Evolutionary conservation across 2,329 filamentous ascomycete genomes (phyloP).

Genomic region (Colletotrichum orbiculare): DNA sequence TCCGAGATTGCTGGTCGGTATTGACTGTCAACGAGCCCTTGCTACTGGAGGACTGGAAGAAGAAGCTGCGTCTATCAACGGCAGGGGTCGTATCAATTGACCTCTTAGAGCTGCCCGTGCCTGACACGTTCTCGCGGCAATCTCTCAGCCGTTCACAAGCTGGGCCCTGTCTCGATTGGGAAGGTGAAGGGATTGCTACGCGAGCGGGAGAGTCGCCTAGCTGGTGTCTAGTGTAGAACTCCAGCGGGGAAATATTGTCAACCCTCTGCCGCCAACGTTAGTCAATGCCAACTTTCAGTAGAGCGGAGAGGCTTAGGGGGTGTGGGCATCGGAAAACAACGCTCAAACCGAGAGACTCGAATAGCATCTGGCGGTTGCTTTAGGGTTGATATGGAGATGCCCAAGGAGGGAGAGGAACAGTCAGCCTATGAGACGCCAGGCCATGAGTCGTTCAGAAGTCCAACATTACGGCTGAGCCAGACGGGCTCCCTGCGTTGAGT

Average conservation of each 20-base stretch:
- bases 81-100: conserved; percentile 38
- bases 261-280: neutral
- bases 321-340: neutral
- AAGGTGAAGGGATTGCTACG: conserved; percentile 29
- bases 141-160: conserved; percentile 9
- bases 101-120: conserved; percentile 37
- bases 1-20: conserved; percentile 21
- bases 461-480: conserved; percentile 4
- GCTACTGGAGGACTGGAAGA: conserved; percentile 26
- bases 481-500: conserved; percentile 13
- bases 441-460: neutral
- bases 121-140: conserved; percentile 36
- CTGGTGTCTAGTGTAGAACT: conserved; percentile 18
- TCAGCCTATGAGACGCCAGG: conserved; percentile 1
- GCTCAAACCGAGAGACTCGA: conserved; percentile 6
- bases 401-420: too few species aligned
- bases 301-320: neutral
- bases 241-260: conserved; percentile 15
- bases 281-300: too few species aligned
- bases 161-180: conserved; percentile 24
- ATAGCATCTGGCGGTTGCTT: neutral
- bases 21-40: neutral
- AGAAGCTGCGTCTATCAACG: conserved; percentile 6
- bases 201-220: conserved; percentile 30
- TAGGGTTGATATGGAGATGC: too few species aligned